phyloP scores from a whole-genome alignment of 768 basidiomycete species.

The Kwoniella mangroviensis region DNA sequence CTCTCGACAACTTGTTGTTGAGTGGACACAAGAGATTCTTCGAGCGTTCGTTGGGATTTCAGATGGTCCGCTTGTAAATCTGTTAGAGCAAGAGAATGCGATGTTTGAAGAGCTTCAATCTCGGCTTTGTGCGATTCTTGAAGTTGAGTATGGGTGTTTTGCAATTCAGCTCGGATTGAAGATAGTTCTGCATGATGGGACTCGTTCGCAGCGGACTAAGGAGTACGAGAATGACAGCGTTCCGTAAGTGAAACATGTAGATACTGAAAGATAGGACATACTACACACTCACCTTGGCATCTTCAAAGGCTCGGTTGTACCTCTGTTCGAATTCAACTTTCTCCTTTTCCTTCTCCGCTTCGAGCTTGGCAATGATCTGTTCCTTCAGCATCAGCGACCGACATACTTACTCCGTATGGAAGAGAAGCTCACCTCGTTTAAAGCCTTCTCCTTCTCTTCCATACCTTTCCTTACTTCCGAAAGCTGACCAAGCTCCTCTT shows the following conservation, averaged over 20 bases:
- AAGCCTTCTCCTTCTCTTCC: conserved; percentile 17
- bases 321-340: conserved; percentile 19
- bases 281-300: conserved; percentile 28
- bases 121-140: conserved; percentile 35
- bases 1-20: conserved; percentile 5
- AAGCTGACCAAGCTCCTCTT: conserved; percentile 17
- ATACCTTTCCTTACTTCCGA: conserved; percentile 5
- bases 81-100: conserved; percentile 32
- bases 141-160: conserved; percentile 30
- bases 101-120: conserved; percentile 27
- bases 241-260: no score
- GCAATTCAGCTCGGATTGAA: conserved; percentile 32
- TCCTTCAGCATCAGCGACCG: neutral
- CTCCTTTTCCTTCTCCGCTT: conserved; percentile 14
- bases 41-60: neutral
- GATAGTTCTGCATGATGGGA: conserved; percentile 38
- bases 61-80: conserved; percentile 24
- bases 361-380: conserved; percentile 26
- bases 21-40: conserved; percentile 5
- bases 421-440: conserved; percentile 23
- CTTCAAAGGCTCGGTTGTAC: conserved; percentile 17
- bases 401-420: neutral
- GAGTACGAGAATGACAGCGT: no score
- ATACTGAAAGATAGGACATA: no score
- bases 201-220: conserved; percentile 22